phyloP scores from a whole-genome alignment of 2,329 filamentous ascomycete genomes.

The Blastomyces percursus region DNA sequence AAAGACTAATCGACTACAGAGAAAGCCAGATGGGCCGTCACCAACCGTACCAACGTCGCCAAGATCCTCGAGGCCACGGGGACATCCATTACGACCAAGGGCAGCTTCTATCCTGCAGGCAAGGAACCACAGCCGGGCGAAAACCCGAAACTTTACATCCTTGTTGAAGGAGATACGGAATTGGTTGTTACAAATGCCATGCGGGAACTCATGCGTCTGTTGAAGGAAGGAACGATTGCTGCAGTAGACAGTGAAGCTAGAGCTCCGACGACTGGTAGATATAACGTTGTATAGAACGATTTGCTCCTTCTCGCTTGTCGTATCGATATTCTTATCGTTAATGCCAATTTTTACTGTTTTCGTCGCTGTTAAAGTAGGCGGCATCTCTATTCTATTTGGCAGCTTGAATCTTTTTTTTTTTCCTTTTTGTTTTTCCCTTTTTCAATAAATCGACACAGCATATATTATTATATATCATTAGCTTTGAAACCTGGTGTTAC shows the following conservation, averaged over 20 bases:
- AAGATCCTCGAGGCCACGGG: slow-evolving; percentile 94
- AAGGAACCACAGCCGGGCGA: slow-evolving; percentile 66
- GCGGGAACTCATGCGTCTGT: slow-evolving; percentile 72
- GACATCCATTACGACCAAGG: slow-evolving; percentile 95
- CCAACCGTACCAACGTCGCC: slow-evolving; percentile 93
- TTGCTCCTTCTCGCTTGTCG: not conserved
- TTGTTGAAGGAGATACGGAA: slow-evolving; percentile 96
- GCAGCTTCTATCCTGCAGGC: slow-evolving; percentile 72
- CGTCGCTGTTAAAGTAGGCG: not conserved
- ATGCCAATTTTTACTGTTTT: not conserved
- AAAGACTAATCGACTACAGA: slow-evolving; percentile 36
- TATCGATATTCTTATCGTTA: not conserved
- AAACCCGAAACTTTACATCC: slow-evolving; percentile 90
- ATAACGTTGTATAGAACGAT: slow-evolving; percentile 59
- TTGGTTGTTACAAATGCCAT: slow-evolving; percentile 82
- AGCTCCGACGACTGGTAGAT: slow-evolving; percentile 67
- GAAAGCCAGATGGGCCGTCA: slow-evolving; percentile 96
- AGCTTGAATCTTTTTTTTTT: not conserved
- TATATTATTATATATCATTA: too few species aligned
- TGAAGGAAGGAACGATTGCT: slow-evolving; percentile 83
- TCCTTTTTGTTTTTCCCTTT: too few species aligned
- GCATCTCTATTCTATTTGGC: not conserved
- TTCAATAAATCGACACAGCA: too few species aligned
- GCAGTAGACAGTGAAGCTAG: slow-evolving; percentile 78
- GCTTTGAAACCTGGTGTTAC: too few species aligned